phyloP scores from a whole-genome alignment of 805 yeast genomes.

The Sugiyamaella chiloensis region DNA sequence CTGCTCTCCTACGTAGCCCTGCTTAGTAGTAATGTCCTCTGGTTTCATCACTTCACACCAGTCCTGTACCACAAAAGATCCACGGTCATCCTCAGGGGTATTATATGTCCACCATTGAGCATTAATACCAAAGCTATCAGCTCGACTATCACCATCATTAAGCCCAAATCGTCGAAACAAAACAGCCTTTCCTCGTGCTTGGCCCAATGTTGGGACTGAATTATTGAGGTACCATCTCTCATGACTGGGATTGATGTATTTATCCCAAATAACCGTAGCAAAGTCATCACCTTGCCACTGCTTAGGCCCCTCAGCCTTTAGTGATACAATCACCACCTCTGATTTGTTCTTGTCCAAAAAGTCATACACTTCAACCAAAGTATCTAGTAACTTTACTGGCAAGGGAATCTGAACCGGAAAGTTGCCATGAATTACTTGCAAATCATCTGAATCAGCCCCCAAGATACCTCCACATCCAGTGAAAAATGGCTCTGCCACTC shows the following conservation, averaged over 20 bases:
- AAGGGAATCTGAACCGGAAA: constrained; percentile 67
- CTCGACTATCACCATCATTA: constrained; percentile 36
- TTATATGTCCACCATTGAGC: constrained; percentile 67
- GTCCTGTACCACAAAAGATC: constrained; percentile 64
- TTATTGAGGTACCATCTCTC: constrained; percentile 59
- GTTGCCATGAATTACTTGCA: constrained; percentile 70
- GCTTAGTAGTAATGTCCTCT: constrained; percentile 55
- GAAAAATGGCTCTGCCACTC: constrained; percentile 58
- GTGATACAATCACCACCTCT: constrained; percentile 63
- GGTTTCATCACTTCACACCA: constrained; percentile 59
- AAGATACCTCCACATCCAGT: constrained; percentile 41
- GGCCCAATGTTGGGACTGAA: constrained; percentile 55
- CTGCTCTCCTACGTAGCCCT: constrained; percentile 53
- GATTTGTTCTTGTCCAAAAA: constrained; percentile 51
- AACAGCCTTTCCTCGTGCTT: constrained; percentile 62
- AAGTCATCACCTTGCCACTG: constrained; percentile 67
- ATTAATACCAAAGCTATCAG: constrained; percentile 55
- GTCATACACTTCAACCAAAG: constrained; percentile 54
- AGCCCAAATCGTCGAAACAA: constrained; percentile 73
- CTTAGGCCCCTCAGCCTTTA: constrained; percentile 72
- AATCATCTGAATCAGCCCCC: constrained; percentile 38
- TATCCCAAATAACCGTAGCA: constrained; percentile 56
- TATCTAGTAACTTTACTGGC: constrained; percentile 50
- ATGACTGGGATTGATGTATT: constrained; percentile 47
- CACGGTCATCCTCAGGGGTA: constrained; percentile 63